A percentile compares a stretch with the other conserved stretches of the same genome.
These are phyloP conservation scores for Botrytis medusae DNA, from an alignment of 2,329 filamentous ascomycete species.

Conservation along the genomic window DNA sequence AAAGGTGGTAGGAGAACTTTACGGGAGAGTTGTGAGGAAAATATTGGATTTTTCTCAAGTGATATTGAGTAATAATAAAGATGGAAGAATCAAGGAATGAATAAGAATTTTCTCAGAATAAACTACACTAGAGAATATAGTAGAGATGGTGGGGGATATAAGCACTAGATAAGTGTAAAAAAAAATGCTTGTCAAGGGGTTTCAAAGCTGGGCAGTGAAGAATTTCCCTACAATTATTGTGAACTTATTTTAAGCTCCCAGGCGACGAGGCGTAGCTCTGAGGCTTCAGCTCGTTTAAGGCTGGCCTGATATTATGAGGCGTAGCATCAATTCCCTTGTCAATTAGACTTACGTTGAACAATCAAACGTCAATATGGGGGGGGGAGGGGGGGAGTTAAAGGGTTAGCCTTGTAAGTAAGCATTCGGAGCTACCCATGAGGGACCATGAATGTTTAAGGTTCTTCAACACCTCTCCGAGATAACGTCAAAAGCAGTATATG, in stretches of 20 bases:
- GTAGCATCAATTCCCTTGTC: constrained; percentile 1
- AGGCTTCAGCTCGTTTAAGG: constrained; percentile 1
- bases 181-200: background rate
- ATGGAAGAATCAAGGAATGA: background rate
- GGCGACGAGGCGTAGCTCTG: background rate
- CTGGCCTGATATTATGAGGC: background rate
- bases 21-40: background rate
- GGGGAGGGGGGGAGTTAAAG: background rate
- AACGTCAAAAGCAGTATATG: background rate
- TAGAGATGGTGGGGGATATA: background rate
- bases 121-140: background rate
- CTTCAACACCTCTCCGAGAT: background rate
- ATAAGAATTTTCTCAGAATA: background rate
- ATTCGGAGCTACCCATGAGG: background rate
- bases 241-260: constrained; percentile 7
- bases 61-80: background rate
- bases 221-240: background rate
- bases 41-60: background rate
- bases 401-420: constrained; percentile 13
- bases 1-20: background rate
- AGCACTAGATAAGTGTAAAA: constrained; percentile 5
- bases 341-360: background rate
- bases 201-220: background rate
- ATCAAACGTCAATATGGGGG: background rate
- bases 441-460: background rate